phyloP scores from a whole-genome alignment of 179 eudicot species.

The Drosera spatulata region DNA sequence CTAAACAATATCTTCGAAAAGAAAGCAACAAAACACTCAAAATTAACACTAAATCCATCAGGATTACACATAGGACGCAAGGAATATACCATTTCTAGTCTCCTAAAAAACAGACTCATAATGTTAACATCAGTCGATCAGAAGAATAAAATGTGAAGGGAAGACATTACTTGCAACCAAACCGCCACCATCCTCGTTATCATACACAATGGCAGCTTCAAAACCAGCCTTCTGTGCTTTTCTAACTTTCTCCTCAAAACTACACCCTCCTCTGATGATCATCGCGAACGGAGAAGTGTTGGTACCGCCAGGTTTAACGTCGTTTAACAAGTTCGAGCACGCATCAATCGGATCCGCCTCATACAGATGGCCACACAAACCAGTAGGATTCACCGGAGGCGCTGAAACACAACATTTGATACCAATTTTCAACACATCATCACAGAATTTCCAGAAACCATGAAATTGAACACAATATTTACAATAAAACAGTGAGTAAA shows the following conservation, averaged over 20 bases:
- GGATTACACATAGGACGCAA: no score
- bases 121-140: no score
- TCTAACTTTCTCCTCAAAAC: conserved; percentile 77
- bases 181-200: conserved; percentile 36
- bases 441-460: background rate
- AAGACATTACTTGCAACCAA: conserved; percentile 66
- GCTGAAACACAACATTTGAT: conserved; percentile 29
- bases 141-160: no score
- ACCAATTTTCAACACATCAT: background rate
- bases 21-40: background rate
- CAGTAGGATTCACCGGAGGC: conserved; percentile 40
- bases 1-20: background rate
- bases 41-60: background rate
- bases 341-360: conserved; percentile 73
- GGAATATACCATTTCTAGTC: no score
- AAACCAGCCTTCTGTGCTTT: conserved; percentile 79
- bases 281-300: conserved; percentile 42
- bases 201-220: conserved; percentile 60
- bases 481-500: background rate
- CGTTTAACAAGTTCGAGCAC: conserved; percentile 51
- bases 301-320: conserved; percentile 22
- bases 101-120: no score
- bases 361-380: conserved; percentile 51
- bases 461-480: background rate
- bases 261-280: conserved; percentile 69